These are phyloP conservation scores for Lipomyces chichibuensis DNA, from an alignment of 805 yeast species.

Conservation along the genomic window DNA sequence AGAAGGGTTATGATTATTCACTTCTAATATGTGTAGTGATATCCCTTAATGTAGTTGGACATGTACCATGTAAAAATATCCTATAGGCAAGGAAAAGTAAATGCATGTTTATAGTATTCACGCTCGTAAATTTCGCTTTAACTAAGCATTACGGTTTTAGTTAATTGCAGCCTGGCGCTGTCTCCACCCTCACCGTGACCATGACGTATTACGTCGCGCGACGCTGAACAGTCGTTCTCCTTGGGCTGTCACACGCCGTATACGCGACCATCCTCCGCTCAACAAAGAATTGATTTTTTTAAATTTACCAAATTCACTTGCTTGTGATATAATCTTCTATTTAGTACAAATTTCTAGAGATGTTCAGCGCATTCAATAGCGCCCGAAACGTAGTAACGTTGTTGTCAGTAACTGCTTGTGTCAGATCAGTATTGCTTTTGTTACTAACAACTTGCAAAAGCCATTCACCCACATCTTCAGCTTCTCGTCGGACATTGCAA, in stretches of 20 bases:
- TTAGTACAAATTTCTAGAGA: neutral
- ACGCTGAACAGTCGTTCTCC: no score
- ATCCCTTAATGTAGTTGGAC: slow-evolving; percentile 3
- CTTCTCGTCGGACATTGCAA: slow-evolving; percentile 27
- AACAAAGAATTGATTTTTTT: no score
- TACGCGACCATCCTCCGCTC: no score
- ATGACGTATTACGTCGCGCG: no score
- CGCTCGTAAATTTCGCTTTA: neutral
- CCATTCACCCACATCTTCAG: slow-evolving; percentile 34
- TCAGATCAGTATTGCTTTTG: neutral
- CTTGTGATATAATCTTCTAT: neutral
- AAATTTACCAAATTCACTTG: neutral
- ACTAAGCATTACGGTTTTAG: neutral
- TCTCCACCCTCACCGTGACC: no score
- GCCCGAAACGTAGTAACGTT: slow-evolving; percentile 30
- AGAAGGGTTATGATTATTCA: neutral
- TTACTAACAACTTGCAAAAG: slow-evolving; percentile 6
- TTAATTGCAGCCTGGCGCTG: neutral
- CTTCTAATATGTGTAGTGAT: neutral
- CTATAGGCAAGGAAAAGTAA: slow-evolving; percentile 16
- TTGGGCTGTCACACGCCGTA: no score
- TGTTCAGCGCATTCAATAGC: slow-evolving; percentile 32
- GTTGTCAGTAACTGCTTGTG: slow-evolving; percentile 17
- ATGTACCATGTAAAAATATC: slow-evolving; percentile 14
- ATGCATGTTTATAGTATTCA: slow-evolving; percentile 2